A percentile compares a stretch with the other conserved stretches of the same genome.
Conservation (phyloP, 2,329 filamentous ascomycete species). For the Tolypocladium sp. region DNA sequence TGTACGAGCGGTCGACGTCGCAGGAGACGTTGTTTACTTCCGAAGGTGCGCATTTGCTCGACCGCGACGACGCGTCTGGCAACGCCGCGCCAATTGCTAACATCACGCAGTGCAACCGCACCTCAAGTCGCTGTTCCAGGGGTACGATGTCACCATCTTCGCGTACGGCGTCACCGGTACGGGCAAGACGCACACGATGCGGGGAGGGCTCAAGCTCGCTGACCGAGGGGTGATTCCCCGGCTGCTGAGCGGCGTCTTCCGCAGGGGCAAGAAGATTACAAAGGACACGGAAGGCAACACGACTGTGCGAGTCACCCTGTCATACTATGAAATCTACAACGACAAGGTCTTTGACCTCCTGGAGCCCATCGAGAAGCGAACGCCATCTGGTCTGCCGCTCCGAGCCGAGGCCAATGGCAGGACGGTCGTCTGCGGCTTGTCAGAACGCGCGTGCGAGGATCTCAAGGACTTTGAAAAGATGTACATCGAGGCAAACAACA, state of each 20-base stretch:
- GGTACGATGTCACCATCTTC: conserved; percentile 81
- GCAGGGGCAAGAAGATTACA: conserved; percentile 73
- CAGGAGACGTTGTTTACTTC: conserved; percentile 84
- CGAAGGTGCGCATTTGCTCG: conserved; percentile 54
- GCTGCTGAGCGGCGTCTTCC: conserved; percentile 75
- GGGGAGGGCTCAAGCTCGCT: conserved; percentile 75
- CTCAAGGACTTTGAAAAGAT: conserved; percentile 84
- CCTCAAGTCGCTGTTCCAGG: conserved; percentile 84
- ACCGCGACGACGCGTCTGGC: neutral
- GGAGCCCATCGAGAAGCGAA: conserved; percentile 79
- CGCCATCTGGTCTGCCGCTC: conserved; percentile 68
- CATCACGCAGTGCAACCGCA: conserved; percentile 65
- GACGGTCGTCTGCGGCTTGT: conserved; percentile 78
- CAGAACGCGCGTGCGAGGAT: conserved; percentile 71
- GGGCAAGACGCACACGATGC: conserved; percentile 94
- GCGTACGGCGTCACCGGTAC: conserved; percentile 91
- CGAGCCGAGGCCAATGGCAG: conserved; percentile 80
- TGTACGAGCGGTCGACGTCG: conserved; percentile 71
- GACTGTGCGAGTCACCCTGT: conserved; percentile 64
- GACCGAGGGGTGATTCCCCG: conserved; percentile 84
- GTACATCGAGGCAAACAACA: conserved; percentile 87
- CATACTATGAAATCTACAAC: conserved; percentile 96
- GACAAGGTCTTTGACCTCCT: conserved; percentile 91
- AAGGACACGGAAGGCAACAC: conserved; percentile 69
- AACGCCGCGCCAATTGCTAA: conserved; percentile 9